These are phyloP conservation scores for Epichloe baconii DNA, from an alignment of 2,329 filamentous ascomycete species.

Conservation along the genomic window DNA sequence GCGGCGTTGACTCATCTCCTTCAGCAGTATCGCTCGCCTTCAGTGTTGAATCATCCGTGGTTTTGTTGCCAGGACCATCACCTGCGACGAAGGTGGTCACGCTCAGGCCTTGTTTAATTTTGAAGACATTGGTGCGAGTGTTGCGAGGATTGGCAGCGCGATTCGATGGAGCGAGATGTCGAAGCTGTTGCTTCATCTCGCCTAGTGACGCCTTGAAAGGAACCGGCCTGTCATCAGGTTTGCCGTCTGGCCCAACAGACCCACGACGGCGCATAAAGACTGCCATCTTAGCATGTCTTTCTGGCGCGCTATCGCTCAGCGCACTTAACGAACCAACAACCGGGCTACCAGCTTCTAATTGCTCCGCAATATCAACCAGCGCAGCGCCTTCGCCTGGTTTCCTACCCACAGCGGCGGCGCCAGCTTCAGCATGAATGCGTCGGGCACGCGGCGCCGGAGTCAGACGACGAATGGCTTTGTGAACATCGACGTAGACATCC, in stretches of 20 bases:
- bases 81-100: constrained; percentile 8
- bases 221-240: constrained; percentile 29
- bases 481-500: constrained; percentile 94
- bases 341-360: constrained; percentile 21
- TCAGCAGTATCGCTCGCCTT: neutral
- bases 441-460: constrained; percentile 71
- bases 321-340: constrained; percentile 23
- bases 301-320: constrained; percentile 26
- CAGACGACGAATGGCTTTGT: constrained; percentile 89
- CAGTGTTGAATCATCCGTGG: constrained; percentile 2
- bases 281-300: constrained; percentile 36
- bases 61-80: constrained; percentile 2
- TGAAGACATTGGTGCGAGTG: constrained; percentile 49
- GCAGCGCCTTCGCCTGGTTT: constrained; percentile 17
- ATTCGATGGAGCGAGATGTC: constrained; percentile 51
- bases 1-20: constrained; percentile 8
- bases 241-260: constrained; percentile 42
- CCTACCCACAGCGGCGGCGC: constrained; percentile 19
- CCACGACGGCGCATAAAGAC: constrained; percentile 48
- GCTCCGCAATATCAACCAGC: constrained; percentile 27
- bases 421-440: constrained; percentile 26
- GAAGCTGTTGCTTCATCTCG: constrained; percentile 50
- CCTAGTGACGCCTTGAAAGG: constrained; percentile 47
- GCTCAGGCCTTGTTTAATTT: constrained; percentile 42
- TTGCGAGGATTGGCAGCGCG: constrained; percentile 48